Base-by-base conservation (phyloP, 441 rosid species). In the Geranium incanum region DNA sequence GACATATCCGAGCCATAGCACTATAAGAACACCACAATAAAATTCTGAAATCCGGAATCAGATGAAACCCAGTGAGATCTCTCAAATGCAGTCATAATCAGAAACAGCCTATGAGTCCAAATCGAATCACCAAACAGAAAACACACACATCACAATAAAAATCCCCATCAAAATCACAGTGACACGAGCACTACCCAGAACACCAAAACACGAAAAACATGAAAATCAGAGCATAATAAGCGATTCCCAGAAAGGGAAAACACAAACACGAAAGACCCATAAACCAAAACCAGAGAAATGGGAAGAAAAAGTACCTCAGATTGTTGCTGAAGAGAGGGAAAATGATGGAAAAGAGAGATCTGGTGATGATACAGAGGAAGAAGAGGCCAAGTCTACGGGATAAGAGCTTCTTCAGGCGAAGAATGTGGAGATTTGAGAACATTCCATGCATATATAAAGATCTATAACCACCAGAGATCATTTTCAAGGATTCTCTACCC, bases 351-450 rank as follows among this genome's bases (percentile, higher is more conserved):
- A 63, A 0, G 68, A 68, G 69, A 70, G 28, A 72, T 66, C 37
- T 38, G 75, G 67, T 68, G 74, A 11, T 74, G 76, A 78, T 65
- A 57, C 43, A 67, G 75, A 74, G 71, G 76, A 52, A 76, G 57
- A 16, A 43, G 50, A 43, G 6, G 50, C 50, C 50, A 43, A 7
- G 50, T 43, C 50, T 43, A 43, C 50, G 6, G 71, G 70, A 57
- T 39, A 21, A 18, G 70, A 2, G 48, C 67, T 62, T 43, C 36
- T 63, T 69, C 21, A 6, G 77, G 45, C 71, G 67, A 66, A 33
- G 76, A 68, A 71, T 52, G 72, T 28, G 72, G 80, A 64, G 67
- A 78, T 74, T 68, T 1, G 52, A 15, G 28, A 65, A 39, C 6
- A 12, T 36, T 48, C 33, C 60, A 39, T 37, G 66, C 43, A 48